Conservation (phyloP, 768 basidiomycete species). For the Steccherinum ochraceum region DNA sequence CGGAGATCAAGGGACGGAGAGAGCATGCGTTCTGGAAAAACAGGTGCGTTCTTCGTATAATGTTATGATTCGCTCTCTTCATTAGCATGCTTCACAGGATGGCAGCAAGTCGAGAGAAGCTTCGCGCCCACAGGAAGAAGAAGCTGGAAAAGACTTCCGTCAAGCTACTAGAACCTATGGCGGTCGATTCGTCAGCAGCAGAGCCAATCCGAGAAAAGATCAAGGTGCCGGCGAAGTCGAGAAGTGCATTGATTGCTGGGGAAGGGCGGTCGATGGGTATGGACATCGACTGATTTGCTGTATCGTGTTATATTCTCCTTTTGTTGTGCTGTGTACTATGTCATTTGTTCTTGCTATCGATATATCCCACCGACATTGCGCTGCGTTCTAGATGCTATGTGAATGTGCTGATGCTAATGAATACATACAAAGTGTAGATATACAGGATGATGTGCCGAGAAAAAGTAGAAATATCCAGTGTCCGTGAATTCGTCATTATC, state of each 20-base stretch:
- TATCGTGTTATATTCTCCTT: not conserved
- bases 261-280: conserved; percentile 89
- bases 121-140: conserved; percentile 67
- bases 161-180: conserved; percentile 62
- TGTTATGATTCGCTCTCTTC: not conserved
- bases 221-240: conserved; percentile 56
- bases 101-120: conserved; percentile 75
- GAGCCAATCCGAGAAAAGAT: conserved; percentile 70
- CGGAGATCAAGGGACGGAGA: conserved; percentile 84
- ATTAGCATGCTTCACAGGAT: conserved; percentile 45
- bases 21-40: conserved; percentile 97
- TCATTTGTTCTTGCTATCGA: conserved; percentile 8
- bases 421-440: too few species aligned
- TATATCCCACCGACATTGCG: conserved; percentile 8
- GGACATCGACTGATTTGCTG: conserved; percentile 60
- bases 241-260: conserved; percentile 72
- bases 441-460: conserved; percentile 10
- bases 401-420: conserved; percentile 13
- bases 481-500: not conserved
- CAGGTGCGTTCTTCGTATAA: conserved; percentile 39
- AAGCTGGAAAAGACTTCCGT: conserved; percentile 52
- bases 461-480: conserved; percentile 7
- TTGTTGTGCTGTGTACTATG: not conserved
- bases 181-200: conserved; percentile 33
- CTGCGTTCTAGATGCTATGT: too few species aligned